phyloP scores from a whole-genome alignment of 352 stramenopile species.

The Phytophthora ramorum region DNA sequence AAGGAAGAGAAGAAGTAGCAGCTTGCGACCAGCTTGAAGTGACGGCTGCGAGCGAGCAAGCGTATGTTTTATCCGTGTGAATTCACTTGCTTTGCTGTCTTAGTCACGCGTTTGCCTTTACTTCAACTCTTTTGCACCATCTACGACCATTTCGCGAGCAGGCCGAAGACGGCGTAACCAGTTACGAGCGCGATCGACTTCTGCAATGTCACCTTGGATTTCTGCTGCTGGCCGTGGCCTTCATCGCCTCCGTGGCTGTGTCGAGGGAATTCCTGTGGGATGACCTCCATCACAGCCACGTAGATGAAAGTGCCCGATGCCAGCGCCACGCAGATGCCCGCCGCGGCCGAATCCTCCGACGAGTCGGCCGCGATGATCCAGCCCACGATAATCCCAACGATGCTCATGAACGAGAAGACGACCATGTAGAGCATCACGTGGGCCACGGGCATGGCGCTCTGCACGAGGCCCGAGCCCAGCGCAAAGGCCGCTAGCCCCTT shows the following conservation, averaged over 20 bases:
- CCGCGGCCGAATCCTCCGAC: slow-evolving; percentile 64
- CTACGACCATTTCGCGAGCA: slow-evolving; percentile 84
- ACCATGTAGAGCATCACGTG: slow-evolving; percentile 72
- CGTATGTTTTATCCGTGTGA: slow-evolving; percentile 38
- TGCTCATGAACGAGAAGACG: slow-evolving; percentile 69
- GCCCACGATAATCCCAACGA: slow-evolving; percentile 65
- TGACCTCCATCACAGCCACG: slow-evolving; percentile 87
- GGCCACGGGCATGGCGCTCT: slow-evolving; percentile 55
- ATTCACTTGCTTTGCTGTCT: slow-evolving; percentile 24
- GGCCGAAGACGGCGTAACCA: slow-evolving; percentile 78
- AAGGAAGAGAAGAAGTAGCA: slow-evolving; percentile 23
- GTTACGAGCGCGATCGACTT: slow-evolving; percentile 68
- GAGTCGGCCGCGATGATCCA: slow-evolving; percentile 66
- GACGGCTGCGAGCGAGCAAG: slow-evolving; percentile 19
- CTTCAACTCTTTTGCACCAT: background rate
- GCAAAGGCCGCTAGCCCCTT: slow-evolving; percentile 82
- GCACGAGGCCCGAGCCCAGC: slow-evolving; percentile 68
- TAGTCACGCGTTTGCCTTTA: slow-evolving; percentile 6
- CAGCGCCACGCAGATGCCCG: slow-evolving; percentile 66
- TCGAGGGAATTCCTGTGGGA: slow-evolving; percentile 80
- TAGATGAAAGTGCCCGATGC: slow-evolving; percentile 87
- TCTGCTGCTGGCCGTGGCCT: slow-evolving; percentile 15
- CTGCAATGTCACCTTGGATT: slow-evolving; percentile 28
- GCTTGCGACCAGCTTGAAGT: slow-evolving; percentile 7
- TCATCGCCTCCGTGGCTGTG: slow-evolving; percentile 36